These are phyloP conservation scores for Lactifluus pinguis DNA, from an alignment of 768 basidiomycete genomes.

Conservation along the genomic window DNA sequence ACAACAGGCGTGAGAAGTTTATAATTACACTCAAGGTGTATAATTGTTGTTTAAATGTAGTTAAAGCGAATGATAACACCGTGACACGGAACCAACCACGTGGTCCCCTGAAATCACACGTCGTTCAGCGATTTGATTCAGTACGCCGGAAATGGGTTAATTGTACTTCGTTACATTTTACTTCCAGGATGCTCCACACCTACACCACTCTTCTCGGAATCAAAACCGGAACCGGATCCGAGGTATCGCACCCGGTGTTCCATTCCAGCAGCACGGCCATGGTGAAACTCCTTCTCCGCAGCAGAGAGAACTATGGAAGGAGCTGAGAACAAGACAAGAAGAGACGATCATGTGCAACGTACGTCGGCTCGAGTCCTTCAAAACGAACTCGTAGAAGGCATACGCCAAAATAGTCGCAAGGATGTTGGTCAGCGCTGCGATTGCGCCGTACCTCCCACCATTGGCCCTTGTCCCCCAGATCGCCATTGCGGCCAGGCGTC, in stretches of 20 bases:
- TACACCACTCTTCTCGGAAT: slow-evolving; percentile 1
- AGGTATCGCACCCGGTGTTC: background rate
- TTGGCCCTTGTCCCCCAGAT: slow-evolving; percentile 24
- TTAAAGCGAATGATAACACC: no score
- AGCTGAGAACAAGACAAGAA: background rate
- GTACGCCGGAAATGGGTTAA: no score
- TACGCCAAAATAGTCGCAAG: slow-evolving; percentile 25
- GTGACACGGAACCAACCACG: no score
- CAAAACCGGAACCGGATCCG: background rate
- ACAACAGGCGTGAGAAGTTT: background rate
- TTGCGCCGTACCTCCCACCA: slow-evolving; percentile 27
- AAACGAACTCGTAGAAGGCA: slow-evolving; percentile 22
- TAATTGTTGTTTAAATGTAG: no score
- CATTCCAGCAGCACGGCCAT: slow-evolving; percentile 9
- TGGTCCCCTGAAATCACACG: no score
- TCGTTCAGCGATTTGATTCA: background rate
- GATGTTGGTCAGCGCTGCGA: slow-evolving; percentile 26
- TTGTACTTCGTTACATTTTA: no score
- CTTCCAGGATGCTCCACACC: background rate
- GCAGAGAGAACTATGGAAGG: slow-evolving; percentile 6
- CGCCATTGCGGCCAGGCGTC: slow-evolving; percentile 22
- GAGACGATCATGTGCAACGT: background rate
- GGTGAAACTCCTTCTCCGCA: background rate
- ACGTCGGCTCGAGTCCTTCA: slow-evolving; percentile 25
- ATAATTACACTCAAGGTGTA: no score